Conservation (phyloP, 2,329 filamentous ascomycete species). For the Neofusicoccum ribis region DNA sequence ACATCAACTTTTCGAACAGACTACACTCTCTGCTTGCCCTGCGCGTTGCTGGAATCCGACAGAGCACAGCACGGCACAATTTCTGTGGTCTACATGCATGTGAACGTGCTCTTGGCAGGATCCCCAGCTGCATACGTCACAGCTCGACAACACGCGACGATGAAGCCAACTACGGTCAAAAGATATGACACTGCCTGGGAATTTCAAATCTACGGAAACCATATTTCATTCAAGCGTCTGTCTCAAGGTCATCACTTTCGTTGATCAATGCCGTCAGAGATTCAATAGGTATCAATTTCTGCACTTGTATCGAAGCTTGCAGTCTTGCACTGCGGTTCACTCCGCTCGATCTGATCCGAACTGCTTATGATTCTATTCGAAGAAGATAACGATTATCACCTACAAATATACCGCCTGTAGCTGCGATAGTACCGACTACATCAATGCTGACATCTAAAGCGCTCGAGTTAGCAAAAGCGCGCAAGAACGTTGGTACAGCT, state of each 20-base stretch:
- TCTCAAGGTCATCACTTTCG: neutral
- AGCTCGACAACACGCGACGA: neutral
- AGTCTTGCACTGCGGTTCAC: no score
- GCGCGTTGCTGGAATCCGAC: neutral
- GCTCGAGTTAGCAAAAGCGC: conserved; percentile 27
- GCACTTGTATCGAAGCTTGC: neutral
- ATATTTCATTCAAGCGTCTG: neutral
- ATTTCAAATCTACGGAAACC: neutral
- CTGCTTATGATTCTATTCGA: no score
- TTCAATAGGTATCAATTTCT: neutral
- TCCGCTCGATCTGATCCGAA: neutral
- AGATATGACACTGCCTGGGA: neutral
- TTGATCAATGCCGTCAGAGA: neutral
- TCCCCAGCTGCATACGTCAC: neutral
- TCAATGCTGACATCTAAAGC: conserved; percentile 29
- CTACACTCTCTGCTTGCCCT: no score
- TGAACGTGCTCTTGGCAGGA: conserved; percentile 4
- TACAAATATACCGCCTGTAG: conserved; percentile 22
- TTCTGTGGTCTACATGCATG: neutral
- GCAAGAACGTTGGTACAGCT: conserved; percentile 20
- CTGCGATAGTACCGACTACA: conserved; percentile 25
- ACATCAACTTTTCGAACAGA: no score
- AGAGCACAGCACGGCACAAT: neutral
- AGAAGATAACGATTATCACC: conserved; percentile 9
- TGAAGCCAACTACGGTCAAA: neutral